Base-by-base conservation (phyloP, 2,329 filamentous ascomycete species). In the Exophiala aquamarina region DNA sequence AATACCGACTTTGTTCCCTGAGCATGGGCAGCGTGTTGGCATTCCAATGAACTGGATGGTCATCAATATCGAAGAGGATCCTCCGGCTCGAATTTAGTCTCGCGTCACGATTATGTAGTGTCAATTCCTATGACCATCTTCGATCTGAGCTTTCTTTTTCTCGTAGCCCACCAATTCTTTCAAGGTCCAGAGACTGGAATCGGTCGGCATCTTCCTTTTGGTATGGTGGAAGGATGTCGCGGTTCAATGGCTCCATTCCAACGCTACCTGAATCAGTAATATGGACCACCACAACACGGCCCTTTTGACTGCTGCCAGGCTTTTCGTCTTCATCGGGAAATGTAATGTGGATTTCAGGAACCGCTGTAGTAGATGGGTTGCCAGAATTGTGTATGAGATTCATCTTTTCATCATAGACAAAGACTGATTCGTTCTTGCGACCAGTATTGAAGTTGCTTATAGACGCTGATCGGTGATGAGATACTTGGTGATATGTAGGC, bases 291-390 rank as follows among this genome's bases (percentile, higher is more conserved):
- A 98, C 86, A 41, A 97, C 90, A 23, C 91, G 84, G 26, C 92
- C 92, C 60, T 79, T 79, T 69, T 84, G 89, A n/a, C 38, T 37
- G 26, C 33, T 19, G 59, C 92, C 92, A 44, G 72, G 63, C 40
- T 81, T 74, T 58, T 89, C 87, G 64, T 96, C 91, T 59, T 94
- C 85, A 75, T 97, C 93, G 13, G 93, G 93, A 75, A 98, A 97
- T 28, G 93, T 97, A 69, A 98, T 95, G 70, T 91, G 89, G 63
- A 98, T 98, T 72, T 97, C 88, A 15, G 93, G 93, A 20, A 97
- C 88, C n/a, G 87, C 85, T 36, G 86, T 88, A 60, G 86, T 75
- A 17, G 91, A 87, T 13, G 89, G 85, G 54, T 83, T 86, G 50
- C 79, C 76, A 23, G 87, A 86, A 69, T 87, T 87, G 56, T 83